phyloP scores from a whole-genome alignment of 345 rosid genomes.

The Hypericum perforatum region DNA sequence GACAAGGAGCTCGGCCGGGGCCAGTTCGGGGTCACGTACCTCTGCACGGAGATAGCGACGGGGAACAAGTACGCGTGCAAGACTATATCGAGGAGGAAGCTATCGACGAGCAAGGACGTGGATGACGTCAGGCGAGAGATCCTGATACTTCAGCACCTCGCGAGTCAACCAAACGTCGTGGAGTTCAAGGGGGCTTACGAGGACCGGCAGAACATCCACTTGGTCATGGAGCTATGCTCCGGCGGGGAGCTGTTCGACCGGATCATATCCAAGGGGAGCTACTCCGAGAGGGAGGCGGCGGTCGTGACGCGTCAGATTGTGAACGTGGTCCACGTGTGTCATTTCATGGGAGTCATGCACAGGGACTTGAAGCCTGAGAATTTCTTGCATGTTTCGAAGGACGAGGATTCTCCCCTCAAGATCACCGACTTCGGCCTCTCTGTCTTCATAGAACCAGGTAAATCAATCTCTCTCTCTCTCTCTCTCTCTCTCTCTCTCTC shows the following conservation, averaged over 20 bases:
- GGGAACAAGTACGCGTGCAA: conserved; percentile 20
- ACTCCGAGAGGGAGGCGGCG: conserved; percentile 20
- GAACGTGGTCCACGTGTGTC: conserved; percentile 26
- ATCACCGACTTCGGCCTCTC: conserved; percentile 28
- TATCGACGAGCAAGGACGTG: conserved; percentile 13
- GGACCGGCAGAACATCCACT: conserved; percentile 14
- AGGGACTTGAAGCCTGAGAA: conserved; percentile 30
- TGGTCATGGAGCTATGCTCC: conserved; percentile 26
- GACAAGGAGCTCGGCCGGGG: conserved; percentile 22
- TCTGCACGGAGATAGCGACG: conserved; percentile 14
- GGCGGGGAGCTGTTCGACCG: conserved; percentile 31
- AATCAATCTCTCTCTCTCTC: not conserved
- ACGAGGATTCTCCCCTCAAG: conserved; percentile 13
- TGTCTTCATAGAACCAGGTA: conserved; percentile 27
- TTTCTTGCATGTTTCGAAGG: conserved; percentile 16
- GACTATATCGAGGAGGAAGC: conserved; percentile 15
- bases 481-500: too few species aligned
- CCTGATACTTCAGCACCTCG: conserved; percentile 17
- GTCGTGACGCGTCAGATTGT: conserved; percentile 16
- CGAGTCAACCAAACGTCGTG: conserved; percentile 27
- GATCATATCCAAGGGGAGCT: conserved; percentile 15
- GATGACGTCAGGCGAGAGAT: conserved; percentile 21
- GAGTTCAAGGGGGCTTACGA: conserved; percentile 27
- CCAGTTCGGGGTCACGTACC: conserved; percentile 19
- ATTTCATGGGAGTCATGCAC: conserved; percentile 29